phyloP scores from a whole-genome alignment of 805 yeast species.

The Diddensiella caesifluorescens region DNA sequence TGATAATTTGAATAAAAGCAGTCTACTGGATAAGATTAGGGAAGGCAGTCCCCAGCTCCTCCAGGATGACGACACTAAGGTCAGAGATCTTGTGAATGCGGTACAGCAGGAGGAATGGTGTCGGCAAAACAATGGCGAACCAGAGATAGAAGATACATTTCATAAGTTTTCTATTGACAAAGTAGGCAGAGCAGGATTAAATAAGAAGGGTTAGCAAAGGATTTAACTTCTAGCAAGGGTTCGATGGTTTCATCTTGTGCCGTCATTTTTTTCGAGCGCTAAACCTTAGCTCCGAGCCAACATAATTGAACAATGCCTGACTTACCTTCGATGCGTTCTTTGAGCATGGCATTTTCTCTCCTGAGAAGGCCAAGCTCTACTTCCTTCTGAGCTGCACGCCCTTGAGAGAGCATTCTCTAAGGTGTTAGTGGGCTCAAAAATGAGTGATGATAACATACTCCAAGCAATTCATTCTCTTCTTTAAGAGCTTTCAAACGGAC shows the following conservation, averaged over 20 bases:
- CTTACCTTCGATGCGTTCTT: constrained; percentile 21
- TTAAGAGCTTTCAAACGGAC: constrained; percentile 54
- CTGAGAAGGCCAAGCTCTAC: constrained; percentile 61
- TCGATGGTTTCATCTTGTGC: no score
- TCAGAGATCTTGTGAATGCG: constrained; percentile 16
- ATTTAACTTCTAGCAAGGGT: no score
- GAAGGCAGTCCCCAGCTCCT: constrained; percentile 20
- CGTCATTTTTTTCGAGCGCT: no score
- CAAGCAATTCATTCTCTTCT: constrained; percentile 64
- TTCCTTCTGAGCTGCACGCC: constrained; percentile 67
- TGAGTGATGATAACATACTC: no score
- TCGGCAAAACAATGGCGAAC: constrained; percentile 9
- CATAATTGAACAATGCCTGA: no score
- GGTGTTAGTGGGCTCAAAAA: no score
- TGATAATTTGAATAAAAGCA: background rate
- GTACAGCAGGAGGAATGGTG: constrained; percentile 23
- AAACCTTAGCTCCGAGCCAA: no score
- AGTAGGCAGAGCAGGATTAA: no score
- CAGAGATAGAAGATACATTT: constrained; percentile 21
- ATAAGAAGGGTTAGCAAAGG: no score
- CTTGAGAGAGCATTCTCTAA: constrained; percentile 59
- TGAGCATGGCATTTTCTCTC: constrained; percentile 45
- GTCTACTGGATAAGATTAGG: background rate
- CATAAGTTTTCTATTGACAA: constrained; percentile 9
- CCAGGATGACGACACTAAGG: constrained; percentile 20